Conservation (phyloP, 2,329 filamentous ascomycete genomes). For the Venturiaceae sp. region DNA sequence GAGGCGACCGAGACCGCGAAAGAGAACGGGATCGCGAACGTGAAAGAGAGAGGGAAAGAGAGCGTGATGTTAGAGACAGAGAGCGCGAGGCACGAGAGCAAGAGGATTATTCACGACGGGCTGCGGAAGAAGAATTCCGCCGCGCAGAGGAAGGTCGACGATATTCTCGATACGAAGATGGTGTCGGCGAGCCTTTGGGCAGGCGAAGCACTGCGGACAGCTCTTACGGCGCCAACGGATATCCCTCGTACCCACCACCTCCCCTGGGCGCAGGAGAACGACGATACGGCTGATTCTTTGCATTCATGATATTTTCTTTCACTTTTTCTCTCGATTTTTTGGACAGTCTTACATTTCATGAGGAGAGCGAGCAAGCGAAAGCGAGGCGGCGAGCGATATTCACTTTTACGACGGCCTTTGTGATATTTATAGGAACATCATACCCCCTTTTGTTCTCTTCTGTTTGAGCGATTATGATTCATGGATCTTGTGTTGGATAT, state of each 20-base stretch:
- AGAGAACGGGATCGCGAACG: slow-evolving; percentile 7
- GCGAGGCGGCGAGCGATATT: neutral
- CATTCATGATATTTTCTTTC: neutral
- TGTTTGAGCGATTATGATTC: neutral
- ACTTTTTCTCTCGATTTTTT: neutral
- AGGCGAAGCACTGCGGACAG: neutral
- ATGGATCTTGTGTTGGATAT: neutral
- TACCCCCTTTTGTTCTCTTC: neutral
- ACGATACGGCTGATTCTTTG: slow-evolving; percentile 4
- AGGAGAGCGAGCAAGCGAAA: neutral
- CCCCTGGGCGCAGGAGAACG: neutral
- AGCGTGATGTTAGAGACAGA: neutral
- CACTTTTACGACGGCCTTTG: neutral
- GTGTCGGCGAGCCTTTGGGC: neutral
- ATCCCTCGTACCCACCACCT: slow-evolving; percentile 2
- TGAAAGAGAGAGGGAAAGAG: slow-evolving; percentile 6
- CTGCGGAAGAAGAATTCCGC: neutral
- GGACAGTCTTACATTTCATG: neutral
- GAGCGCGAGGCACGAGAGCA: slow-evolving; percentile 6
- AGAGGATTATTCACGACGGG: neutral
- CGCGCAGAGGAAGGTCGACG: neutral
- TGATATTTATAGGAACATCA: neutral
- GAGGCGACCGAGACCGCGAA: slow-evolving; percentile 6
- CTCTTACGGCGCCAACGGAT: neutral
- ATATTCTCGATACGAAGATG: neutral